Evolutionary conservation across 441 rosid species (phyloP).

Genomic region (Populus hybrid): DNA sequence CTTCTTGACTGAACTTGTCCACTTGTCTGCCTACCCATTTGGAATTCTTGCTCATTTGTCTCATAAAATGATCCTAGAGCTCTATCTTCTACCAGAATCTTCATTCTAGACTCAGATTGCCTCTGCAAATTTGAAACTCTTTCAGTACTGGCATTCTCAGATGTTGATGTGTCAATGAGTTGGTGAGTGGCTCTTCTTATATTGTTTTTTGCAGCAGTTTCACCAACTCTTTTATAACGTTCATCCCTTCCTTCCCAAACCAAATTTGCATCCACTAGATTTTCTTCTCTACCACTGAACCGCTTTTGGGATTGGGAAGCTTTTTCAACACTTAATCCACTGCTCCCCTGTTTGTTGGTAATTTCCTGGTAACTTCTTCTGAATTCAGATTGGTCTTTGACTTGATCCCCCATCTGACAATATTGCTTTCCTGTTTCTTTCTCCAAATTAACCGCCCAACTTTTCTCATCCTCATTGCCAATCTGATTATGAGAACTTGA

Average conservation of each 20-base stretch:
- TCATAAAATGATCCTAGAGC: slow-evolving; percentile 29
- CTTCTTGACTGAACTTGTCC: slow-evolving; percentile 32
- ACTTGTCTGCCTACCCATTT: slow-evolving; percentile 33
- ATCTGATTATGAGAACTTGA: slow-evolving; percentile 34
- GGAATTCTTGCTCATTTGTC: slow-evolving; percentile 31
- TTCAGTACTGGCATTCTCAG: slow-evolving; percentile 31
- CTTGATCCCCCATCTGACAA: slow-evolving; percentile 29
- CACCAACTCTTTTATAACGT: slow-evolving; percentile 8
- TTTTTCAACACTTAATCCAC: slow-evolving; percentile 35
- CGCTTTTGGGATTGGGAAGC: slow-evolving; percentile 38
- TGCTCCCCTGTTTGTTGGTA: slow-evolving; percentile 36
- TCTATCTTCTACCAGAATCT: slow-evolving; percentile 42
- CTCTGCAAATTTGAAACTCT: slow-evolving; percentile 35
- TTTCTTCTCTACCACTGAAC: slow-evolving; percentile 39
- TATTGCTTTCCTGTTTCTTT: slow-evolving; percentile 37
- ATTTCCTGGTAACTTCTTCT: slow-evolving; percentile 39
- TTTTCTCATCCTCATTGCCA: slow-evolving; percentile 32
- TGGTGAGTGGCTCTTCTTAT: slow-evolving; percentile 28
- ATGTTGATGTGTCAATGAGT: slow-evolving; percentile 28
- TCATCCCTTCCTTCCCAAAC: slow-evolving; percentile 24
- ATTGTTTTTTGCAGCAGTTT: slow-evolving; percentile 21
- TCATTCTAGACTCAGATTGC: slow-evolving; percentile 43
- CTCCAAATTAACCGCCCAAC: slow-evolving; percentile 31
- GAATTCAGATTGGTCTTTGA: slow-evolving; percentile 31
- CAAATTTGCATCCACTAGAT: slow-evolving; percentile 26